Conservation (phyloP, 2,329 filamentous ascomycete genomes). For the Xylariaceae sp. region DNA sequence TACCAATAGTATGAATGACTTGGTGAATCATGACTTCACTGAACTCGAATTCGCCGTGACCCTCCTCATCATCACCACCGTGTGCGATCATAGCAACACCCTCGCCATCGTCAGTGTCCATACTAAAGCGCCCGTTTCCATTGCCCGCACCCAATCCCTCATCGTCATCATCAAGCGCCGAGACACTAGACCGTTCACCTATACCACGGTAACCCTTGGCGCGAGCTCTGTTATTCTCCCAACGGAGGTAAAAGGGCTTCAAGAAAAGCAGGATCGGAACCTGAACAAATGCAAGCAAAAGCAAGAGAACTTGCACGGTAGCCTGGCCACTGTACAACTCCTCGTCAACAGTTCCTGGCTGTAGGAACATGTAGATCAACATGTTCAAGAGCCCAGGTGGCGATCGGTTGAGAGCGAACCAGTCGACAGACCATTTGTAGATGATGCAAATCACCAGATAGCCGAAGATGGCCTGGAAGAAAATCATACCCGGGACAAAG, state of each 20-base stretch:
- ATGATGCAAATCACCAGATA: slow-evolving; percentile 91
- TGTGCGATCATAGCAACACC: slow-evolving; percentile 42
- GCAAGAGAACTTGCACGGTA: slow-evolving; percentile 66
- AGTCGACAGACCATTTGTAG: slow-evolving; percentile 95
- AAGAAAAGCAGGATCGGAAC: slow-evolving; percentile 89
- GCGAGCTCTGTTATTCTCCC: slow-evolving; percentile 84
- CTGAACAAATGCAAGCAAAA: slow-evolving; percentile 77
- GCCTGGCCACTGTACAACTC: slow-evolving; percentile 74
- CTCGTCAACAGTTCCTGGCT: slow-evolving; percentile 68
- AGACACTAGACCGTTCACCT: slow-evolving; percentile 80
- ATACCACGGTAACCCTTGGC: slow-evolving; percentile 89
- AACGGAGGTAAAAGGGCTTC: slow-evolving; percentile 92
- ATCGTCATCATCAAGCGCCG: slow-evolving; percentile 84
- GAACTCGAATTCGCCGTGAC: slow-evolving; percentile 96
- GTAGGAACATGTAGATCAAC: slow-evolving; percentile 99
- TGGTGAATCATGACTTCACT: slow-evolving; percentile 98
- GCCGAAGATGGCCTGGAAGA: slow-evolving; percentile 98
- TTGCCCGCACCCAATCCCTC: slow-evolving; percentile 51
- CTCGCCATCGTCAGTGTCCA: slow-evolving; percentile 61
- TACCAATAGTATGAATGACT: slow-evolving; percentile 96
- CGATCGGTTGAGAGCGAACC: slow-evolving; percentile 57
- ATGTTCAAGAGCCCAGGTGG: slow-evolving; percentile 94
- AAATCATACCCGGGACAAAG: slow-evolving; percentile 97
- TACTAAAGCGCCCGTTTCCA: slow-evolving; percentile 59
- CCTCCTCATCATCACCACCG: slow-evolving; percentile 64